phyloP scores from a whole-genome alignment of 2,329 filamentous ascomycete species.

The Lasiodiplodia sp. region DNA sequence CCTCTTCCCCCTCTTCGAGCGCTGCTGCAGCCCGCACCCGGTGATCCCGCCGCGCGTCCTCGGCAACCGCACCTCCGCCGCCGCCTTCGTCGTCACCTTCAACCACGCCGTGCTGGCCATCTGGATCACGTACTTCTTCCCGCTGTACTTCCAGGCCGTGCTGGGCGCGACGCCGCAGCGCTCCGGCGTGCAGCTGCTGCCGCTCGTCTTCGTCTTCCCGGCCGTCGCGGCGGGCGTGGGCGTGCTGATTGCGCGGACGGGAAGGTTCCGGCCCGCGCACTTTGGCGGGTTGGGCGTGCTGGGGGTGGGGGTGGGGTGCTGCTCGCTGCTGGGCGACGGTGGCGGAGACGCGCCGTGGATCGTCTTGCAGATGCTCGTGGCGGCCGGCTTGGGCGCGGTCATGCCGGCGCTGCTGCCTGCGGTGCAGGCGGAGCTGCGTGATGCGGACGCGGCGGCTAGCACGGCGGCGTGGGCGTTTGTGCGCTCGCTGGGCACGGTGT shows the following conservation, averaged over 20 bases:
- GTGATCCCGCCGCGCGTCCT: conserved; percentile 49
- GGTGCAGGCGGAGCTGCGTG: conserved; percentile 39
- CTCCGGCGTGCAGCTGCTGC: conserved; percentile 50
- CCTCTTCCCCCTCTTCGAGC: conserved; percentile 41
- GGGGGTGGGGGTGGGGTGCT: conserved; percentile 37
- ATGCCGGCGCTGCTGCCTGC: conserved; percentile 41
- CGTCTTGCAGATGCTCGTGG: conserved; percentile 38
- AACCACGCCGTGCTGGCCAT: conserved; percentile 44
- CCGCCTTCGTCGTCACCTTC: conserved; percentile 39
- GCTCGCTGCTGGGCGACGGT: conserved; percentile 31
- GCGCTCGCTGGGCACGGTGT: conserved; percentile 40
- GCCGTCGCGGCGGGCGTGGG: conserved; percentile 37
- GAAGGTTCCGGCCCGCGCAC: conserved; percentile 34
- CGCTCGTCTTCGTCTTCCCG: conserved; percentile 40
- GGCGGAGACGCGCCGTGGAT: conserved; percentile 34
- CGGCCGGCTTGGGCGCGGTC: conserved; percentile 38
- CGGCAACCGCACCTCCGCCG: conserved; percentile 34
- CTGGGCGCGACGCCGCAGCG: conserved; percentile 44
- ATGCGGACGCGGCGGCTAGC: conserved; percentile 35
- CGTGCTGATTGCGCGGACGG: conserved; percentile 41
- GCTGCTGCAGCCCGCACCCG: conserved; percentile 43
- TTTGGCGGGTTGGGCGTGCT: conserved; percentile 36
- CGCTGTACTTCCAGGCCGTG: conserved; percentile 54
- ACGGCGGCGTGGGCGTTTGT: conserved; percentile 42
- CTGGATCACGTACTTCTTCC: conserved; percentile 46